These are phyloP conservation scores for Prototheca wickerhamii DNA, from an alignment of 163 green algal species.

Conservation along the genomic window DNA sequence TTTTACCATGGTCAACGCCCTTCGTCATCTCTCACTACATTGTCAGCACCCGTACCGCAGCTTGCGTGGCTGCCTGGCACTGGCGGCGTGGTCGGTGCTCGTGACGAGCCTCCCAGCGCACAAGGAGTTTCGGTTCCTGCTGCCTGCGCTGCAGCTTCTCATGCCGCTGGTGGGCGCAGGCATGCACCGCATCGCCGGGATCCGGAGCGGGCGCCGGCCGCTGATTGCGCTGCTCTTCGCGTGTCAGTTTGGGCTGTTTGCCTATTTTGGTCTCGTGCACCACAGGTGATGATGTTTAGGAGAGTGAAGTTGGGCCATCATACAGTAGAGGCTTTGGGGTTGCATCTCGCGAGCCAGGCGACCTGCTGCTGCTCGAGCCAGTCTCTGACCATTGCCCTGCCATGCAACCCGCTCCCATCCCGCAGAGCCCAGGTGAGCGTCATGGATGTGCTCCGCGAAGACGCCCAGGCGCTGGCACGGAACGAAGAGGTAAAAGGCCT, in stretches of 20 bases:
- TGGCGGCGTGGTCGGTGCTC: conserved; percentile 14
- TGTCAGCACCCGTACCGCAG: too few relatives aligned
- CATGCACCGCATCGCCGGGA: not conserved
- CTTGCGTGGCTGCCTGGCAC: not conserved
- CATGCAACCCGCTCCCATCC: not conserved
- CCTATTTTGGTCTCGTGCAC: conserved; percentile 24
- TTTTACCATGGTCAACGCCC: too few relatives aligned
- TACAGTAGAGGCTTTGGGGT: too few relatives aligned
- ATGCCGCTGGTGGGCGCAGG: conserved; percentile 32
- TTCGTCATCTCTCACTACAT: too few relatives aligned
- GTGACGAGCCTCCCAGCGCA: conserved; percentile 42
- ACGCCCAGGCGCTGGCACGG: conserved; percentile 4
- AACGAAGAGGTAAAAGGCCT: conserved; percentile 7
- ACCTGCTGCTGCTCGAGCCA: too few relatives aligned
- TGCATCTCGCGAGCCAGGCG: too few relatives aligned
- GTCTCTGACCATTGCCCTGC: too few relatives aligned
- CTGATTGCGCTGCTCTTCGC: not conserved
- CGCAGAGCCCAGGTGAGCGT: conserved; percentile 29
- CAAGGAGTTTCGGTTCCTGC: conserved; percentile 54
- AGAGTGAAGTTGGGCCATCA: too few relatives aligned
- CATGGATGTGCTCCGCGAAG: conserved; percentile 5
- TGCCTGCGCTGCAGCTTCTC: conserved; percentile 35
- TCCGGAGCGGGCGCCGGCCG: not conserved
- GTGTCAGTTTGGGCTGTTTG: conserved; percentile 13
- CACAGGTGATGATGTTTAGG: conserved; percentile 6